Percentiles rank a stretch among this genome's conserved stretches.
phyloP scores from a whole-genome alignment of 75 land plant genomes.

The Gnetum montanum region DNA sequence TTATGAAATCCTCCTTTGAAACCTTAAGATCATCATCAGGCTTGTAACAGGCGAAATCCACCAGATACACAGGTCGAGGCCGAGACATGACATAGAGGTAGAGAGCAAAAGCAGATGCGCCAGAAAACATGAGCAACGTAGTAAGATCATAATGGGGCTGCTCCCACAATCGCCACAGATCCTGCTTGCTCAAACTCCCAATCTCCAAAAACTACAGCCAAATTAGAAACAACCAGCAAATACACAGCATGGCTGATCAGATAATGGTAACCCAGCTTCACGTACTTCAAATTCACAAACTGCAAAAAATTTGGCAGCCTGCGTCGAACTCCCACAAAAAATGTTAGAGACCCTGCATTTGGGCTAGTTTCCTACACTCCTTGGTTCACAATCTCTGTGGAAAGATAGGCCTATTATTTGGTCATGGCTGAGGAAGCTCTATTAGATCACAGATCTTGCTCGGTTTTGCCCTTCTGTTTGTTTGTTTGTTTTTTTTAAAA shows the following conservation, averaged over 20 bases:
- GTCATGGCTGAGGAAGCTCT: too few relatives aligned
- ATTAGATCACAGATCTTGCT: too few relatives aligned
- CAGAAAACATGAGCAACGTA: slow-evolving; percentile 48
- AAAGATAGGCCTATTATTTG: slow-evolving; percentile 39
- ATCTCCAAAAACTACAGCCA: slow-evolving; percentile 53
- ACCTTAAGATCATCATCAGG: too few relatives aligned
- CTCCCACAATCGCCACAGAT: slow-evolving; percentile 58
- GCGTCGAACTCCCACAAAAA: slow-evolving; percentile 59
- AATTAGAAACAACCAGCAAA: slow-evolving; percentile 48
- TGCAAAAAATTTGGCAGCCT: slow-evolving; percentile 76
- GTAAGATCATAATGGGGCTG: slow-evolving; percentile 51
- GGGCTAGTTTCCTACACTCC: slow-evolving; percentile 43
- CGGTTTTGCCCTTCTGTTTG: too few relatives aligned
- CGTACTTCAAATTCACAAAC: slow-evolving; percentile 83
- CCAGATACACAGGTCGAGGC: slow-evolving; percentile 59
- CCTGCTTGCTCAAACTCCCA: slow-evolving; percentile 45
- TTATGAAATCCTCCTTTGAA: too few relatives aligned
- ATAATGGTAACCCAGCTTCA: slow-evolving; percentile 79
- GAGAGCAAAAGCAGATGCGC: slow-evolving; percentile 51
- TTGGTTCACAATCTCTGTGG: slow-evolving; percentile 54
- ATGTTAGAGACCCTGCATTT: slow-evolving; percentile 51
- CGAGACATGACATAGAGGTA: slow-evolving; percentile 63
- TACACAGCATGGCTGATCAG: slow-evolving; percentile 54
- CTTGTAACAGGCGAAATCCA: slow-evolving; percentile 80
- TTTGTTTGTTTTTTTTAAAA: too few relatives aligned